Evolutionary conservation across 2,329 filamentous ascomycete species (phyloP).

Genomic region (Colletotrichum abscissum): DNA sequence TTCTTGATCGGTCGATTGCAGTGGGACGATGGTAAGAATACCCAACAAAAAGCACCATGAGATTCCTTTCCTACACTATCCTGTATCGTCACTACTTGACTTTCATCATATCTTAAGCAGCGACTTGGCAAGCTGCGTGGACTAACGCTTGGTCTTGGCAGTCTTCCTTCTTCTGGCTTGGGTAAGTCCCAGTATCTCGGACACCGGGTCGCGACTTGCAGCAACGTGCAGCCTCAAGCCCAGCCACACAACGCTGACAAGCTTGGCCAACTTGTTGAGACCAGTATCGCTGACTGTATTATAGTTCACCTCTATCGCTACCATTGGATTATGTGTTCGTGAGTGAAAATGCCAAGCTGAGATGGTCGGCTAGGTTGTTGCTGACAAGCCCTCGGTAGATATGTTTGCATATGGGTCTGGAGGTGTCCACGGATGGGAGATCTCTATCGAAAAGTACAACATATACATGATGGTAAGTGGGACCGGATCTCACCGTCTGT

Average conservation of each 20-base stretch:
- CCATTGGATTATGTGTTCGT: constrained; percentile 19
- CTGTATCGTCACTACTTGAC: background rate
- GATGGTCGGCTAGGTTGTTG: background rate
- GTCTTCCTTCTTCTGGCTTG: constrained; percentile 9
- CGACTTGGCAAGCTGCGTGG: too few relatives aligned
- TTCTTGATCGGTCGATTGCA: constrained; percentile 31
- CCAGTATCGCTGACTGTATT: background rate
- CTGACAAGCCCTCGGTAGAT: constrained; percentile 33
- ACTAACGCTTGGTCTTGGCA: background rate
- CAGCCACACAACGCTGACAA: background rate
- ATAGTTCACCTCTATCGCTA: constrained; percentile 23
- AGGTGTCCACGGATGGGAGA: constrained; percentile 47
- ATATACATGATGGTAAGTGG: constrained; percentile 40
- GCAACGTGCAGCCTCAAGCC: background rate
- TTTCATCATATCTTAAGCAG: background rate
- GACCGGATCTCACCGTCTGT: background rate
- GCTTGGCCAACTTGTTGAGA: background rate
- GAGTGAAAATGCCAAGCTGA: background rate
- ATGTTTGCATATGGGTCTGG: constrained; percentile 42
- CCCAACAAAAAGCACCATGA: background rate
- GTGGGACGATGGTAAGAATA: constrained; percentile 35
- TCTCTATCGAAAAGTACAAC: constrained; percentile 41
- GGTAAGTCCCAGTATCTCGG: background rate
- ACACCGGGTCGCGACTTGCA: background rate
- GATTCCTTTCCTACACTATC: background rate